Evolutionary conservation across 176 grass and related monocot genomes (phyloP).

Genomic region (Aegilops sharonensis): DNA sequence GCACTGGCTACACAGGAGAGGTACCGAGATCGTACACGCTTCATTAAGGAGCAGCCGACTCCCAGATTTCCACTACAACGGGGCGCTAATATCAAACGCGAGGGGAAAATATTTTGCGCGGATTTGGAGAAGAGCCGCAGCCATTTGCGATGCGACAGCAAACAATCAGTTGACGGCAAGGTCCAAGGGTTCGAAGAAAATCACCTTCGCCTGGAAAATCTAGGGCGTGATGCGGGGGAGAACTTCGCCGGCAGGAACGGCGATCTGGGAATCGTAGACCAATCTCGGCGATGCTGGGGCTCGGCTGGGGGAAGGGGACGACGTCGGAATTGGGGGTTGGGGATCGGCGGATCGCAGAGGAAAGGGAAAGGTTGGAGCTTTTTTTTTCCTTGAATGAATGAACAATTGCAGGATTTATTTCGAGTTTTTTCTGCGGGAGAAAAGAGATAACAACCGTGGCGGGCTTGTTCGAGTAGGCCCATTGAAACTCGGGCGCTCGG

Average conservation of each 20-base stretch:
- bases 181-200: not conserved
- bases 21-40: not conserved
- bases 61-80: not conserved
- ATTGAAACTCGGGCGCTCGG: not conserved
- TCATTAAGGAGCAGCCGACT: not conserved
- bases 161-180: not conserved
- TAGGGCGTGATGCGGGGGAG: not conserved
- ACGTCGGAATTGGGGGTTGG: not conserved
- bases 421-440: not conserved
- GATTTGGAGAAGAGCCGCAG: not conserved
- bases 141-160: not conserved
- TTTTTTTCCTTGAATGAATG: not conserved
- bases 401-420: not conserved
- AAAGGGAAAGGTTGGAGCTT: not conserved
- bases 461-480: not conserved
- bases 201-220: not conserved
- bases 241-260: not conserved
- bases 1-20: not conserved
- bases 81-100: not conserved
- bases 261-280: not conserved
- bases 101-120: not conserved
- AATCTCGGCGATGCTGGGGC: not conserved
- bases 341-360: not conserved
- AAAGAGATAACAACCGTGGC: not conserved
- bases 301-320: not conserved